Percentiles rank a stretch among this genome's conserved stretches.
Evolutionary conservation across 306 rosid genomes (phyloP).

Genomic region (Crataegus laevigata): DNA sequence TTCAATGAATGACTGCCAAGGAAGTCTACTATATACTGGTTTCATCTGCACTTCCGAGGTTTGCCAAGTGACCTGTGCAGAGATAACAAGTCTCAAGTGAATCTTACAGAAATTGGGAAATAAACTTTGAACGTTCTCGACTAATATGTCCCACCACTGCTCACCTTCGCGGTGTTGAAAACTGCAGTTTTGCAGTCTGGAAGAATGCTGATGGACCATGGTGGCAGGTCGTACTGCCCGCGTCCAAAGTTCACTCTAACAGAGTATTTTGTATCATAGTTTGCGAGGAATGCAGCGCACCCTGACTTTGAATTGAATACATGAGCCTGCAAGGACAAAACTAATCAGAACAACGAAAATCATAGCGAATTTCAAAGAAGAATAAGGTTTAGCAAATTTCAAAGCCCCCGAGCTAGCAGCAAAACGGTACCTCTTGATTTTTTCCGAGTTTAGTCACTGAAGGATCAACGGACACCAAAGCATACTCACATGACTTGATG

Average conservation of each 20-base stretch:
- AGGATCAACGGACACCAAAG: conserved; percentile 65
- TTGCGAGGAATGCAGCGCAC: conserved; percentile 87
- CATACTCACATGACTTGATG: conserved; percentile 65
- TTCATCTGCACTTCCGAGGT: conserved; percentile 50
- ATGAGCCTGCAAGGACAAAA: conserved; percentile 46
- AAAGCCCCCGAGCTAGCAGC: not conserved
- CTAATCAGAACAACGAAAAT: conserved; percentile 4
- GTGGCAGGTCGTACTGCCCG: conserved; percentile 61
- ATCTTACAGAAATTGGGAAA: not conserved
- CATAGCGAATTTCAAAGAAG: not conserved
- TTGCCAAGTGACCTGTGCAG: conserved; percentile 45
- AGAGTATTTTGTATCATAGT: conserved; percentile 44
- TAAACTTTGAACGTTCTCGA: not conserved
- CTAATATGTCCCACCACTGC: conserved; percentile 6
- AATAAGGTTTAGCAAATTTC: not conserved
- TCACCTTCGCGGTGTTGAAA: conserved; percentile 87
- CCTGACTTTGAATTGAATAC: conserved; percentile 51
- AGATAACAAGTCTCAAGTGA: conserved; percentile 9
- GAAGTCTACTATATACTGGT: conserved; percentile 36
- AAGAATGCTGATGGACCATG: conserved; percentile 91
- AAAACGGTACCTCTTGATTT: conserved; percentile 51
- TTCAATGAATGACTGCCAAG: conserved; percentile 75
- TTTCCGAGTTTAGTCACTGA: conserved; percentile 55
- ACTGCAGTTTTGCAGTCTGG: conserved; percentile 83
- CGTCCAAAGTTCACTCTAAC: conserved; percentile 59